phyloP scores from a whole-genome alignment of 768 basidiomycete genomes.

The Auricularia heimuer region DNA sequence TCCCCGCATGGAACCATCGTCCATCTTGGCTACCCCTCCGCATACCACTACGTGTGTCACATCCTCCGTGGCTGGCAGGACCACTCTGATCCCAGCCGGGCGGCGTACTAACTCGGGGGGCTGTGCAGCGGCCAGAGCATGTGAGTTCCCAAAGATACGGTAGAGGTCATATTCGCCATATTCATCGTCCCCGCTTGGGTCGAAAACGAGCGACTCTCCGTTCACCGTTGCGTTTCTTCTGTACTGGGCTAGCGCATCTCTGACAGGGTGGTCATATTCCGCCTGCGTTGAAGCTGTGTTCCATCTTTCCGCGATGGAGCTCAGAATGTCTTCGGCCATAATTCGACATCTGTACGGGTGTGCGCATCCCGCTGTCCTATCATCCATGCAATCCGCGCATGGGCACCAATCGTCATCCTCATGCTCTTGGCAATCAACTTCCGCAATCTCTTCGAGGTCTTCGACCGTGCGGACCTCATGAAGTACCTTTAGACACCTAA shows the following conservation, averaged over 20 bases:
- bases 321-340: neutral
- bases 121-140: too few relatives aligned
- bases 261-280: neutral
- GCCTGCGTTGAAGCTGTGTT: neutral
- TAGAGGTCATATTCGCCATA: too few relatives aligned
- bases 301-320: neutral
- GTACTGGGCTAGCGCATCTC: neutral
- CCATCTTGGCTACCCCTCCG: neutral
- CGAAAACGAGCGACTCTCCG: neutral
- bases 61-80: neutral
- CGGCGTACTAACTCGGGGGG: too few relatives aligned
- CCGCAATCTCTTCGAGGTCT: neutral
- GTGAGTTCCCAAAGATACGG: too few relatives aligned
- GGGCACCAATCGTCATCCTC: neutral
- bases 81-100: too few relatives aligned
- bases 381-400: neutral
- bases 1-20: neutral
- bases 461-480: neutral
- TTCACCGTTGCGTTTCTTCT: neutral
- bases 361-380: neutral
- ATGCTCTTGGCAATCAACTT: neutral
- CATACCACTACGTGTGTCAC: neutral
- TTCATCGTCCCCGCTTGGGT: too few relatives aligned
- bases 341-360: neutral
- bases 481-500: neutral